Evolutionary conservation across 371 early-diverging fungal genomes (phyloP).

Genomic region (Mucor plumbeus): DNA sequence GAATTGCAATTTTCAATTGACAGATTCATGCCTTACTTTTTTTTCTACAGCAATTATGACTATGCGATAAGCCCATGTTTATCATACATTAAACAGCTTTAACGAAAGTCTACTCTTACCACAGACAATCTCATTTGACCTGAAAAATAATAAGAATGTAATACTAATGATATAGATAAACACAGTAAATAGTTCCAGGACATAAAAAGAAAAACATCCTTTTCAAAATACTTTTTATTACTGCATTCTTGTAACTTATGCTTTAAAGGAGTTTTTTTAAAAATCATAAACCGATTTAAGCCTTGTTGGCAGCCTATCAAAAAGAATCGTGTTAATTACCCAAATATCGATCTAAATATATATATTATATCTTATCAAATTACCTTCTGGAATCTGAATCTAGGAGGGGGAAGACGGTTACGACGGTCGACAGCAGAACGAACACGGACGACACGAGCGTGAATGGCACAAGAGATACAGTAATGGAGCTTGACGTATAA

Average conservation of each 20-base stretch:
- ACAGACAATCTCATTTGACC: no score
- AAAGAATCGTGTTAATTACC: background rate
- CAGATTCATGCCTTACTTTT: no score
- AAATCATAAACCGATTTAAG: slow-evolving; percentile 25
- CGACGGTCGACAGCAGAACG: slow-evolving; percentile 92
- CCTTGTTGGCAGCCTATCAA: slow-evolving; percentile 34
- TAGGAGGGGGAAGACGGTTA: slow-evolving; percentile 92
- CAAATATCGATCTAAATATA: background rate
- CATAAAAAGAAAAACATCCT: background rate
- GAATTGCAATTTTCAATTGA: no score
- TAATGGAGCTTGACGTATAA: slow-evolving; percentile 97
- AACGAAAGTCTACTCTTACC: no score
- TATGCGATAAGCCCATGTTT: no score
- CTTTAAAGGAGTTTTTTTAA: background rate
- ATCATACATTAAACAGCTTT: no score
- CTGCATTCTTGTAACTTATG: slow-evolving; percentile 6
- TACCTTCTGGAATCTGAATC: slow-evolving; percentile 82
- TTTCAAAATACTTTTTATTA: slow-evolving; percentile 12
- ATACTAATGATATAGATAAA: background rate
- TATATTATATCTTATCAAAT: no score
- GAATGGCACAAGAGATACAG: slow-evolving; percentile 99
- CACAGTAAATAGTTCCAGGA: background rate
- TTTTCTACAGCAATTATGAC: no score
- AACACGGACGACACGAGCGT: slow-evolving; percentile 96
- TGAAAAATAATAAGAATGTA: background rate